Evolutionary conservation across 2,329 filamentous ascomycete genomes (phyloP).

Genomic region (Blastomyces parvus): DNA sequence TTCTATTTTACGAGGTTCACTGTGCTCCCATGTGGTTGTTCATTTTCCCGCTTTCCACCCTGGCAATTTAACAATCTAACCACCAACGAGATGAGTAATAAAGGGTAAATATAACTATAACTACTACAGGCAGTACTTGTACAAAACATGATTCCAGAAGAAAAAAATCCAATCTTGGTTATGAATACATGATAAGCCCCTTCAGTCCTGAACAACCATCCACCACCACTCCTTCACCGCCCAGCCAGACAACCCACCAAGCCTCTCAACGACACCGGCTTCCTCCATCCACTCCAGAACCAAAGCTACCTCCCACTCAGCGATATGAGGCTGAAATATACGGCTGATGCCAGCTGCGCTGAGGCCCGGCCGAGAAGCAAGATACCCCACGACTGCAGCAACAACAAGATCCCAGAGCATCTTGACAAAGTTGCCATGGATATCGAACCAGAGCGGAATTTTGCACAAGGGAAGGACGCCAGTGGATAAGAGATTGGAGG

Average conservation of each 20-base stretch:
- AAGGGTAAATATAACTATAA: background rate
- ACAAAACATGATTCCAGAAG: background rate
- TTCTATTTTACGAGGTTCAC: background rate
- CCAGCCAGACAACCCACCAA: constrained; percentile 20
- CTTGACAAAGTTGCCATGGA: constrained; percentile 33
- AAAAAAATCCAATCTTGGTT: background rate
- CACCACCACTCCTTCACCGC: constrained; percentile 35
- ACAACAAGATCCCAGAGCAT: constrained; percentile 36
- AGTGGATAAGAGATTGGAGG: background rate
- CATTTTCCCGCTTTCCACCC: background rate
- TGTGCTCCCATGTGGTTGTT: no score
- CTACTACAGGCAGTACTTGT: background rate
- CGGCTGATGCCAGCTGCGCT: constrained; percentile 27
- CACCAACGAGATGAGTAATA: background rate
- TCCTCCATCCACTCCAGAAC: constrained; percentile 34
- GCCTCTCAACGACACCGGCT: constrained; percentile 20
- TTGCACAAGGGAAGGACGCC: constrained; percentile 17
- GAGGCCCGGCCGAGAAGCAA: constrained; percentile 35
- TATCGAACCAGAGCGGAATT: constrained; percentile 42
- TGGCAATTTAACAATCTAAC: background rate
- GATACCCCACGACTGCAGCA: constrained; percentile 33
- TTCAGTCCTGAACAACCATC: constrained; percentile 23
- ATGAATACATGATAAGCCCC: background rate
- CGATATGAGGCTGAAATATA: constrained; percentile 32
- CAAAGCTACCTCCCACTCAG: constrained; percentile 34